Conservation (phyloP, 352 stramenopile species). For the Globisporangium heterothallicum region DNA sequence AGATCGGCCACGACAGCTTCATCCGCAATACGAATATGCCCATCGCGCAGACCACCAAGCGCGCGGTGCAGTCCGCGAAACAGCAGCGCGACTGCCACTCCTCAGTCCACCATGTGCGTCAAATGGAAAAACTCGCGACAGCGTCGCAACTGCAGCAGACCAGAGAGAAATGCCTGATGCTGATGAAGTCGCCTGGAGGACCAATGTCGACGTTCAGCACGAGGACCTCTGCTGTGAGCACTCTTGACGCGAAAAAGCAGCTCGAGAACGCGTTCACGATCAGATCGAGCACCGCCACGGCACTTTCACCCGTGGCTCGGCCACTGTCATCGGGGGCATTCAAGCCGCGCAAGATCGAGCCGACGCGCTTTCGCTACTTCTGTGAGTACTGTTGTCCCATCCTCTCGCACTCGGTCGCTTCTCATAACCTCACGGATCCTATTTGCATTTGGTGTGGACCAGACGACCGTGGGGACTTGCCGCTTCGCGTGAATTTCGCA, state of each 20-base stretch:
- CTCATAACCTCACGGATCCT: neutral
- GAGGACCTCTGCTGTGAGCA: constrained; percentile 18
- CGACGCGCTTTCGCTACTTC: constrained; percentile 79
- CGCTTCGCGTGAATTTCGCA: constrained; percentile 68
- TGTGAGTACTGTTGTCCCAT: constrained; percentile 45
- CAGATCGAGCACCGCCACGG: constrained; percentile 5
- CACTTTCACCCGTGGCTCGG: constrained; percentile 17
- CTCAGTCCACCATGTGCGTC: constrained; percentile 45
- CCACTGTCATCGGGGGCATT: constrained; percentile 54
- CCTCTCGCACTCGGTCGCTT: neutral
- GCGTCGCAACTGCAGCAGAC: neutral
- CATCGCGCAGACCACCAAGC: constrained; percentile 26
- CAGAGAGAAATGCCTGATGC: neutral
- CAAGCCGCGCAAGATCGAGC: constrained; percentile 59
- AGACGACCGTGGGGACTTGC: constrained; percentile 73
- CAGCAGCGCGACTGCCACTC: constrained; percentile 13
- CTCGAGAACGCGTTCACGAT: constrained; percentile 24
- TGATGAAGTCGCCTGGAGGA: neutral
- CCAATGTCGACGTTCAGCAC: constrained; percentile 25
- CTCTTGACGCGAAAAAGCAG: constrained; percentile 24
- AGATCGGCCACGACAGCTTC: constrained; percentile 24
- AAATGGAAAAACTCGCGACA: constrained; percentile 40
- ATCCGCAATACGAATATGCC: constrained; percentile 22
- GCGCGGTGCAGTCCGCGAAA: constrained; percentile 33
- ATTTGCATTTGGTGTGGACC: neutral